phyloP scores from a whole-genome alignment of 805 yeast genomes.

The Wickerhamiella galacta region DNA sequence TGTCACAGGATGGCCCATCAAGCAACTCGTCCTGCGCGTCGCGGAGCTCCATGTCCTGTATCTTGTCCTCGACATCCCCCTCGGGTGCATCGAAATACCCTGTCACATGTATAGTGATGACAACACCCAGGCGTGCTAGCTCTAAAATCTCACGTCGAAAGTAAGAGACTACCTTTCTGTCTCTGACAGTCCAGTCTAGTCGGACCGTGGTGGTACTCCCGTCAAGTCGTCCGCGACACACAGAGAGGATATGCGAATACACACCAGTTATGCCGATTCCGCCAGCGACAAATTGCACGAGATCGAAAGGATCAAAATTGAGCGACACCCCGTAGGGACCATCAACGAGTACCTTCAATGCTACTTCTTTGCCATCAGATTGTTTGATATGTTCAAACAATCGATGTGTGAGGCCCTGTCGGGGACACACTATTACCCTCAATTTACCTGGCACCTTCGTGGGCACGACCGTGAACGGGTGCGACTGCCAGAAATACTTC shows the following conservation, averaged over 20 bases:
- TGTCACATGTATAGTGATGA: slow-evolving; percentile 2
- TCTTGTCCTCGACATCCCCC: not conserved
- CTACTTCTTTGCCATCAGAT: too few relatives aligned
- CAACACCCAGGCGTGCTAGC: not conserved
- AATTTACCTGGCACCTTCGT: not conserved
- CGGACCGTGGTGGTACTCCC: not conserved
- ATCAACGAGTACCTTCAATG: slow-evolving; percentile 28
- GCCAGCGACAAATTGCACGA: slow-evolving; percentile 47
- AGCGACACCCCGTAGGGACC: slow-evolving; percentile 54
- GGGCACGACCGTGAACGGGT: slow-evolving; percentile 42
- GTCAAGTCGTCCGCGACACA: not conserved
- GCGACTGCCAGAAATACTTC: slow-evolving; percentile 44
- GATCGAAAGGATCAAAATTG: slow-evolving; percentile 33
- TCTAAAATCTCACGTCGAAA: slow-evolving; percentile 1
- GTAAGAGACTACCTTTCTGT: not conserved
- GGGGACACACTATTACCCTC: not conserved
- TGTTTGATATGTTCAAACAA: not conserved
- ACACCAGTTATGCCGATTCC: slow-evolving; percentile 62
- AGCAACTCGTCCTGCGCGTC: not conserved
- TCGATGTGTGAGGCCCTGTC: not conserved
- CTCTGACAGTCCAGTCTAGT: slow-evolving; percentile 4
- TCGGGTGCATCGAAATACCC: not conserved
- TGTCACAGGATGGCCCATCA: not conserved
- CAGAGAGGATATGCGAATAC: slow-evolving; percentile 23
- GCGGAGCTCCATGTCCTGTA: not conserved